Evolutionary conservation across 2,329 filamentous ascomycete species (phyloP).

Genomic region (Beauveria caledonica): DNA sequence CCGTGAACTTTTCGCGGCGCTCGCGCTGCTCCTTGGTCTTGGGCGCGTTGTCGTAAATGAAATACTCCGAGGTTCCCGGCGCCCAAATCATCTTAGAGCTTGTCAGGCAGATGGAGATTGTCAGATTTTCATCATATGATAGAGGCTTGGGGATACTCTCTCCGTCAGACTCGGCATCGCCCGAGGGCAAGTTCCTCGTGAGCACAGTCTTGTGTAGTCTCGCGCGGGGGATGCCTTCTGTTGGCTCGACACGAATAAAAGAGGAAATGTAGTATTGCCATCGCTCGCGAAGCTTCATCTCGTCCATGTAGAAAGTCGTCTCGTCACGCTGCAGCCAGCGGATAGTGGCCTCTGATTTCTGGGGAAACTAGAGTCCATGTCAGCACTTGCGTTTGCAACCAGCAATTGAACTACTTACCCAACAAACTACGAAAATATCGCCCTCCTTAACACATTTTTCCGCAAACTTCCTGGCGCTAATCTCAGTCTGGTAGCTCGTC

Average conservation of each 20-base stretch:
- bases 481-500: slow-evolving; percentile 83
- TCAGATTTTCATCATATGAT: slow-evolving; percentile 58
- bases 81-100: slow-evolving; percentile 75
- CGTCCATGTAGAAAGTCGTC: slow-evolving; percentile 77
- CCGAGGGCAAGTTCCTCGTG: slow-evolving; percentile 58
- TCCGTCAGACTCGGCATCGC: slow-evolving; percentile 55
- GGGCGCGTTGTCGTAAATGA: slow-evolving; percentile 61
- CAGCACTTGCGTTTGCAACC: slow-evolving; percentile 19
- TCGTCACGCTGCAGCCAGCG: slow-evolving; percentile 63
- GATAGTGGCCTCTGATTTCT: slow-evolving; percentile 58
- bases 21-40: slow-evolving; percentile 58
- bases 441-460: slow-evolving; percentile 90
- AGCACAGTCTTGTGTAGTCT: slow-evolving; percentile 62
- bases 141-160: slow-evolving; percentile 53
- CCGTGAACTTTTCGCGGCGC: slow-evolving; percentile 42
- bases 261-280: slow-evolving; percentile 97
- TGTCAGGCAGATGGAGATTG: slow-evolving; percentile 67
- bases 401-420: slow-evolving; percentile 54
- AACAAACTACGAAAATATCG: slow-evolving; percentile 83
- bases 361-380: slow-evolving; percentile 50
- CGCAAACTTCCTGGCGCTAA: slow-evolving; percentile 82
- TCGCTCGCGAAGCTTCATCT: slow-evolving; percentile 71
- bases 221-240: slow-evolving; percentile 63
- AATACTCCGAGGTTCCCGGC: slow-evolving; percentile 61
- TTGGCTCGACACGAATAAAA: slow-evolving; percentile 81